Evolutionary conservation across 768 basidiomycete species (phyloP).

Genomic region (Ephemerocybe angulata): DNA sequence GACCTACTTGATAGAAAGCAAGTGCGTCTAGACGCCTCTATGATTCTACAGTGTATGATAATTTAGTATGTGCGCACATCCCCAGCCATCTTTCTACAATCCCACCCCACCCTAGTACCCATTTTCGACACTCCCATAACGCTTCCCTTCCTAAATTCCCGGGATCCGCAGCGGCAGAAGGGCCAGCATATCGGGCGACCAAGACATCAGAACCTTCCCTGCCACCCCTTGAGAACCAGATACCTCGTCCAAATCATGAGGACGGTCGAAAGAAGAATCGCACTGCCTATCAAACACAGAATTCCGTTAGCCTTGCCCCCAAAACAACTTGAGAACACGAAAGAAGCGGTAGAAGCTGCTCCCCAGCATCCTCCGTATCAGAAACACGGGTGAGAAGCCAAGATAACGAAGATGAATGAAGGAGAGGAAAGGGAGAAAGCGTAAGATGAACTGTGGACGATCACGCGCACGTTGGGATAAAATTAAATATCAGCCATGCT

Average conservation of each 20-base stretch:
- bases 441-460: background rate
- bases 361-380: background rate
- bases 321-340: background rate
- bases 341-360: background rate
- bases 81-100: no score
- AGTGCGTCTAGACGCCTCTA: no score
- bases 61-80: no score
- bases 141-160: background rate
- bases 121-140: no score
- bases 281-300: conserved; percentile 15
- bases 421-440: background rate
- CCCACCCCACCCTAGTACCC: no score
- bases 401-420: background rate
- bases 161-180: no score
- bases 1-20: no score
- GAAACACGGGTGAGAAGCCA: background rate
- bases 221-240: conserved; percentile 34
- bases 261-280: conserved; percentile 38
- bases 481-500: no score
- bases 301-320: background rate
- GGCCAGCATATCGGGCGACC: background rate
- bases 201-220: conserved; percentile 36
- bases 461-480: no score
- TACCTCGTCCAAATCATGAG: conserved; percentile 39
- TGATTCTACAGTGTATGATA: no score